Conservation (phyloP, 106 monocot species). For the Iris macrosiphon region DNA sequence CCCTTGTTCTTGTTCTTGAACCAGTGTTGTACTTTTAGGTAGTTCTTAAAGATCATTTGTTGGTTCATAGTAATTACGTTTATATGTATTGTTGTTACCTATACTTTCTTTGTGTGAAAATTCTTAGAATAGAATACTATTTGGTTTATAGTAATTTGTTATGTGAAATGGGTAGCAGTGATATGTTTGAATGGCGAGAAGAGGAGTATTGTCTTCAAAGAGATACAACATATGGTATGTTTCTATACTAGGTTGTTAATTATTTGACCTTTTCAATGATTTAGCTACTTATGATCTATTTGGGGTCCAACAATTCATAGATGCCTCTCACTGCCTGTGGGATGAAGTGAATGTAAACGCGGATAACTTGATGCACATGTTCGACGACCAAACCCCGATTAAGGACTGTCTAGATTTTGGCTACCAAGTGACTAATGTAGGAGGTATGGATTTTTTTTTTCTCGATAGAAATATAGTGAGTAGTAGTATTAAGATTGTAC, state of each 20-base stretch:
- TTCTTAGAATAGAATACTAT: too few species aligned
- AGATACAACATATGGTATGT: conserved; percentile 32
- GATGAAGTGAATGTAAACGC: conserved; percentile 38
- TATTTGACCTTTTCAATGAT: neutral
- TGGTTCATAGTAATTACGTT: too few species aligned
- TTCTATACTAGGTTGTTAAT: neutral
- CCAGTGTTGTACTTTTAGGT: neutral
- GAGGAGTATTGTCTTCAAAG: conserved; percentile 43
- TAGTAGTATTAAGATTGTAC: neutral
- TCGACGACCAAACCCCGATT: conserved; percentile 82
- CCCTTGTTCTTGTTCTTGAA: too few species aligned
- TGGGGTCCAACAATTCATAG: conserved; percentile 17
- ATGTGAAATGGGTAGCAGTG: conserved; percentile 29
- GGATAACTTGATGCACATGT: conserved; percentile 44
- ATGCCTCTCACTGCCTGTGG: conserved; percentile 42
- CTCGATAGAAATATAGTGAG: too few species aligned
- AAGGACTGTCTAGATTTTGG: conserved; percentile 63
- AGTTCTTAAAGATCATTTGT: conserved; percentile 36
- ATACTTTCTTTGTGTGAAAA: too few species aligned
- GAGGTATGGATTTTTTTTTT: conserved; percentile 23
- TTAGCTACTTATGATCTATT: conserved; percentile 1
- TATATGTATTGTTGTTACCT: too few species aligned
- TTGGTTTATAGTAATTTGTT: too few species aligned
- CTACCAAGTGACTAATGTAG: conserved; percentile 14
- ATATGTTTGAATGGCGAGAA: conserved; percentile 60